Evolutionary conservation across 2,329 filamentous ascomycete species (phyloP).

Genomic region (Fusarium neocosmosporiellum): DNA sequence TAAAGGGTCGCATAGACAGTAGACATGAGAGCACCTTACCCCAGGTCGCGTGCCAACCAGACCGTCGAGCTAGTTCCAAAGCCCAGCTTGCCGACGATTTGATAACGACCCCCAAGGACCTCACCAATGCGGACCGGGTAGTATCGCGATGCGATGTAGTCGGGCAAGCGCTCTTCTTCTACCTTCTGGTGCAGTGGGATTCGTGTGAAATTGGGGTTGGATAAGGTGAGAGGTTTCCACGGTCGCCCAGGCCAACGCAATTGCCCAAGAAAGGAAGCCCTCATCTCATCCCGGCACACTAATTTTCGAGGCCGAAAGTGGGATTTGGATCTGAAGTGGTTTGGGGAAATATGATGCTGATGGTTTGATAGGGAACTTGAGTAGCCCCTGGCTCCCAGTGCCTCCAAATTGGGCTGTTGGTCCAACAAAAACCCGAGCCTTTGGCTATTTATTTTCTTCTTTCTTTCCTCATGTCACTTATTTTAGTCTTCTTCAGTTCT

Average conservation of each 20-base stretch:
- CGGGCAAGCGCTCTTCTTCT: conserved; percentile 38
- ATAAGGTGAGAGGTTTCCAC: conserved; percentile 34
- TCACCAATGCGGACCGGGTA: conserved; percentile 41
- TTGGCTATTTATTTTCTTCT: background rate
- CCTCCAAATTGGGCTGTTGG: background rate
- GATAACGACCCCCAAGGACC: conserved; percentile 46
- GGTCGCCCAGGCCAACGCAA: conserved; percentile 10
- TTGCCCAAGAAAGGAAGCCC: conserved; percentile 10
- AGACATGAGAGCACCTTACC: conserved; percentile 15
- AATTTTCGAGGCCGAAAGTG: background rate
- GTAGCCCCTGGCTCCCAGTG: background rate
- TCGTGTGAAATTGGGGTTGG: conserved; percentile 25
- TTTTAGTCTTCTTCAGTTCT: background rate
- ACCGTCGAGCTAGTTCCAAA: conserved; percentile 55
- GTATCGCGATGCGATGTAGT: conserved; percentile 37
- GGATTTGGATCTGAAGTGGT: background rate
- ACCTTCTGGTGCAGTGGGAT: conserved; percentile 2
- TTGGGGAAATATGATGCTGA: background rate
- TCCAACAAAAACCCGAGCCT: background rate
- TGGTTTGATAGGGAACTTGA: background rate
- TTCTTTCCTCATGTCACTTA: background rate
- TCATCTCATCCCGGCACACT: background rate
- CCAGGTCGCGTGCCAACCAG: conserved; percentile 52
- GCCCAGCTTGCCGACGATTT: conserved; percentile 54
- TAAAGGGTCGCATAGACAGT: background rate